phyloP scores from a whole-genome alignment of 1,284 basidiomycete species.

The Rhodotorula glutinis region DNA sequence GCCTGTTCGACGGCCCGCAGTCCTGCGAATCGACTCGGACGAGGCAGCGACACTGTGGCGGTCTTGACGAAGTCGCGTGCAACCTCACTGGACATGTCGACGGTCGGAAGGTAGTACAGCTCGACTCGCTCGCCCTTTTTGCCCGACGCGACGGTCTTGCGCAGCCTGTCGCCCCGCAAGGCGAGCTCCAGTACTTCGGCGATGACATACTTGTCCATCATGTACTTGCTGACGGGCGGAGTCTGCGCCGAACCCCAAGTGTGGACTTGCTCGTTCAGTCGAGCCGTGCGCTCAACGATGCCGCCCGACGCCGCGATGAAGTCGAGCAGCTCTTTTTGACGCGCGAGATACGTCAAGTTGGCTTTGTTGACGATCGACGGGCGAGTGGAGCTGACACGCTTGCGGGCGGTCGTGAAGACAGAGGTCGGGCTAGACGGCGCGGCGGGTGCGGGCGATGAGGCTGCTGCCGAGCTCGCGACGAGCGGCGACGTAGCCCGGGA shows the following conservation, averaged over 20 bases:
- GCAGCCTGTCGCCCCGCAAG: conserved; percentile 58
- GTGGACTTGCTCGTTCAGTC: conserved; percentile 55
- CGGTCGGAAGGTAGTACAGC: conserved; percentile 24
- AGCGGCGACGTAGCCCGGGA: no score
- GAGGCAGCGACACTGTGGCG: background rate
- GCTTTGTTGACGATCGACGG: conserved; percentile 8
- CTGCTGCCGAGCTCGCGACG: no score
- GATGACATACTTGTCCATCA: conserved; percentile 70
- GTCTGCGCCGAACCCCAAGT: conserved; percentile 54
- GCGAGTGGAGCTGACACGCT: background rate
- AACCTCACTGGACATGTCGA: conserved; percentile 19
- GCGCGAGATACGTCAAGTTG: conserved; percentile 23
- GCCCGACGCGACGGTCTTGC: conserved; percentile 61
- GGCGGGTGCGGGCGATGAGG: no score
- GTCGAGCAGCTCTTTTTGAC: conserved; percentile 29
- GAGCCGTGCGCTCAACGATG: background rate
- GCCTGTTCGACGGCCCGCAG: background rate
- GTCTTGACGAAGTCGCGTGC: conserved; percentile 17
- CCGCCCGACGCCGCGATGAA: conserved; percentile 13
- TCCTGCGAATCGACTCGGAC: background rate
- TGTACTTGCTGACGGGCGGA: conserved; percentile 49
- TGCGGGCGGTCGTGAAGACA: no score
- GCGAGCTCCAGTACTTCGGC: conserved; percentile 59
- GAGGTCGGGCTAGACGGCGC: no score
- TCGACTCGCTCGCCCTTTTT: conserved; percentile 44